Base-by-base conservation (phyloP, 495 filamentous ascomycete species). In the Penicillium samsonianum region DNA sequence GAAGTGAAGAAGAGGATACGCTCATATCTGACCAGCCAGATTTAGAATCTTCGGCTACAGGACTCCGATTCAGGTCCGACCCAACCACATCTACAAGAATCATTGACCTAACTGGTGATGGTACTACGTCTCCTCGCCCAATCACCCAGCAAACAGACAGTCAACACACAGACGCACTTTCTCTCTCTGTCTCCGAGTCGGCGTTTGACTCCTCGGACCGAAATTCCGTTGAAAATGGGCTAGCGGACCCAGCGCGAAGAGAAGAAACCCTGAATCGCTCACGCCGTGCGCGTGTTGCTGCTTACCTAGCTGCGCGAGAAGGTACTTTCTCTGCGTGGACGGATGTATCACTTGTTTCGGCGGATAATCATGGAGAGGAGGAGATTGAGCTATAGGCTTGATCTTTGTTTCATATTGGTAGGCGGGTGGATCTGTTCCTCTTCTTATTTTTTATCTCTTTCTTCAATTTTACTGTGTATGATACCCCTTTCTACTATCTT, bases 321-420 rank as follows among this genome's bases (percentile, higher is more conserved):
- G 71, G 67, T 46, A 76, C 57, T 10, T 75, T 64, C 52, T 67
- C 71, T 28, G 72, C 65, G 1, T 84, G 81, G 80, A 67, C 66
- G 37, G 67, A 73, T 22, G 57, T 78, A 19, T 68, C 76, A 16
- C 64, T 82, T 28, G 61, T 80, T 45, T 83, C 81, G 26, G 73
- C 77, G 12, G 71, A 73, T 58, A 76, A 78, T 55, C 80, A 82
- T 60, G 65, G 71, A 0, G 73, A 79, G 48, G 71, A 73, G 50
- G 81, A 82, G 63, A 55, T 73, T 47, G 81, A 84, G 55, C 59
- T 84, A n/a, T 82, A 57, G 69, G 19, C 19, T 45, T 25, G 20
- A 17, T 6, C 8, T 20, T 33, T 31, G 31, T 1, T 33, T 31
- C n/a, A 10, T 22, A 16, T 5, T 10, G 23, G 12, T 25, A 25